Evolutionary conservation across 495 filamentous ascomycete genomes (phyloP).

Genomic region (Penicillium crystallinum): DNA sequence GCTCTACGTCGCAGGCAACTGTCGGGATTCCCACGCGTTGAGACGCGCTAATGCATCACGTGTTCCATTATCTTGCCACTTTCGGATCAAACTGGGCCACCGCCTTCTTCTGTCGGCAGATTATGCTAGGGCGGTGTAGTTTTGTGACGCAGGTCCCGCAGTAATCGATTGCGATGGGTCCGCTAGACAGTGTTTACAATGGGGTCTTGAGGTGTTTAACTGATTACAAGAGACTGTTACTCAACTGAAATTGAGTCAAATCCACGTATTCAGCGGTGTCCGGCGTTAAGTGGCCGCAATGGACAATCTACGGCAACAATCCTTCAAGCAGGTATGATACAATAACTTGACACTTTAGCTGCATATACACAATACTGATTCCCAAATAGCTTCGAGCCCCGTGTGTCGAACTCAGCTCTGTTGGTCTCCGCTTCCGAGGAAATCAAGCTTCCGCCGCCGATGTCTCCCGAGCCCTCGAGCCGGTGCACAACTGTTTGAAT

Average conservation of each 20-base stretch:
- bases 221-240: not conserved
- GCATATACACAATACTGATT: slow-evolving; percentile 10
- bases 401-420: slow-evolving; percentile 74
- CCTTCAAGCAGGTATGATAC: slow-evolving; percentile 35
- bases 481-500: slow-evolving; percentile 49
- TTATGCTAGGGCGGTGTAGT: slow-evolving; percentile 12
- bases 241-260: not conserved
- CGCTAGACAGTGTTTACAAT: not conserved
- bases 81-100: slow-evolving; percentile 5
- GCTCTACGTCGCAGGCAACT: slow-evolving; percentile 7
- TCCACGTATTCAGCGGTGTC: not conserved
- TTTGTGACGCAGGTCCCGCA: slow-evolving; percentile 2
- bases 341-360: not conserved
- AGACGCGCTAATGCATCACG: slow-evolving; percentile 37
- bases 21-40: slow-evolving; percentile 30
- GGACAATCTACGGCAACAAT: slow-evolving; percentile 37
- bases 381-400: slow-evolving; percentile 58
- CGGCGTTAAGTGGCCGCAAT: slow-evolving; percentile 16
- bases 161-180: not conserved
- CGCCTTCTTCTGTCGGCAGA: slow-evolving; percentile 21
- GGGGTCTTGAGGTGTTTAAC: not conserved
- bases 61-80: slow-evolving; percentile 18
- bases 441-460: slow-evolving; percentile 49
- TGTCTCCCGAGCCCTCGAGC: slow-evolving; percentile 48
- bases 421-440: slow-evolving; percentile 56